Evolutionary conservation across 192 early-diverging fungal species (phyloP), one percentile per base, ranked within the genome.

Genomic region (Diversispora epigaea): DNA sequence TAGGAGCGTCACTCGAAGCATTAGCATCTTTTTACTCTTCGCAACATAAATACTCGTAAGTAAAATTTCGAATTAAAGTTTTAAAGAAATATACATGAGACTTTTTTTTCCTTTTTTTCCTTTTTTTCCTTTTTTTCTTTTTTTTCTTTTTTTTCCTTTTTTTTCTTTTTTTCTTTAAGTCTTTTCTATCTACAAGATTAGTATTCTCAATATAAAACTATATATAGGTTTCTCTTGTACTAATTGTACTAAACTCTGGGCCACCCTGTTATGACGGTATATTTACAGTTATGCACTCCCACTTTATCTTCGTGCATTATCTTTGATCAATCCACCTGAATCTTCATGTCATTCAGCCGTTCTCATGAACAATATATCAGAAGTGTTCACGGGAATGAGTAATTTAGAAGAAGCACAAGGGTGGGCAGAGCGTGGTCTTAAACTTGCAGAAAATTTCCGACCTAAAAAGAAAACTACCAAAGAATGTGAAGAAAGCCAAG

Each of bases 291-390:
- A 82, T 58, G 87, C 87, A 0, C 73, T 87, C 10, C 87, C 85
- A 15, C 76, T 89, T 17, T 89, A 89, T 68, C 80, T 86, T 64
- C 82, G 83, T 32, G 80, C 84, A 43, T 75, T 89, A 32, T 79
- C 78, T 3, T 58, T 89, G 62, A 63, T 78, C 19, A 77, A 81
- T 15, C 64, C 76, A 9, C 55, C 82, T 14, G 49, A 78, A 10
- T 49, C 71, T n/a, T 78, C 81, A 4, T 89, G 87, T 43, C 86
- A 86, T 67, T 76, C 85, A 22, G 77, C 83, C 3, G 83, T 86
- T 5, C 47, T 89, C 46, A 89, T 89, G 85, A 85, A 81, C 67
- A 88, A 88, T 63, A 78, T 88, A 45, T 78, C 87, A n/a, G 86
- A 88, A 60, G 80, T 78, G 14, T 86, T 84, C 77, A 81, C 80